Conservation (phyloP, 352 stramenopile genomes). For the Phytophthora hybrid region DNA sequence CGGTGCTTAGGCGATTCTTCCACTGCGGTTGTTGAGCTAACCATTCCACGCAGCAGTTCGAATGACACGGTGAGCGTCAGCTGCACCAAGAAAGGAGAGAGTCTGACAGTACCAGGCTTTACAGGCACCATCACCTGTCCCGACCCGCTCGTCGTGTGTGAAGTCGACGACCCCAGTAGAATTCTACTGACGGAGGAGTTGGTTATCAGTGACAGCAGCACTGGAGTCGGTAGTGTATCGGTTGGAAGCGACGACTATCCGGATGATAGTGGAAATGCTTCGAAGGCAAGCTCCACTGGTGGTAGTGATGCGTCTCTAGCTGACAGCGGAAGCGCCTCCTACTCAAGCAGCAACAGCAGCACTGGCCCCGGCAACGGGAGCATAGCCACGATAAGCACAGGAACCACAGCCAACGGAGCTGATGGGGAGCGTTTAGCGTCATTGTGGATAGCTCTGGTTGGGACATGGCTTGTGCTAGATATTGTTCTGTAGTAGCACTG, state of each 20-base stretch:
- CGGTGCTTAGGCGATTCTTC: conserved; percentile 38
- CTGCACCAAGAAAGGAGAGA: conserved; percentile 54
- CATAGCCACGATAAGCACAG: conserved; percentile 1
- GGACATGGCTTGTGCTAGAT: conserved; percentile 6
- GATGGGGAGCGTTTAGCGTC: neutral
- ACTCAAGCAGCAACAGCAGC: neutral
- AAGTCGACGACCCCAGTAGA: conserved; percentile 7
- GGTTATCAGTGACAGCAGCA: neutral
- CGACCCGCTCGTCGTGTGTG: conserved; percentile 70
- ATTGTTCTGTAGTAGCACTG: neutral
- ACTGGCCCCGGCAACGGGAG: neutral
- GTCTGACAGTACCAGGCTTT: conserved; percentile 57
- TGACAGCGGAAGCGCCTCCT: conserved; percentile 1
- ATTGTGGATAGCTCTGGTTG: conserved; percentile 5
- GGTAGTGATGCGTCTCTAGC: neutral
- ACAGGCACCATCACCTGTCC: conserved; percentile 64
- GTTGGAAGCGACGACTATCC: neutral
- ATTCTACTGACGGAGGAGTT: conserved; percentile 7
- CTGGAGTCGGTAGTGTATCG: neutral
- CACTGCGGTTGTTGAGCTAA: conserved; percentile 46
- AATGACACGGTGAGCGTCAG: conserved; percentile 40
- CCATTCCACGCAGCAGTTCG: conserved; percentile 34
- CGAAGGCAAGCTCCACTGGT: neutral
- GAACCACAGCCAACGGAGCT: conserved; percentile 5
- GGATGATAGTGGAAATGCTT: neutral